Evolutionary conservation across 129 eudicot genomes (phyloP), one percentile per base, ranked within the genome.

Genomic region (Tagetes patula): DNA sequence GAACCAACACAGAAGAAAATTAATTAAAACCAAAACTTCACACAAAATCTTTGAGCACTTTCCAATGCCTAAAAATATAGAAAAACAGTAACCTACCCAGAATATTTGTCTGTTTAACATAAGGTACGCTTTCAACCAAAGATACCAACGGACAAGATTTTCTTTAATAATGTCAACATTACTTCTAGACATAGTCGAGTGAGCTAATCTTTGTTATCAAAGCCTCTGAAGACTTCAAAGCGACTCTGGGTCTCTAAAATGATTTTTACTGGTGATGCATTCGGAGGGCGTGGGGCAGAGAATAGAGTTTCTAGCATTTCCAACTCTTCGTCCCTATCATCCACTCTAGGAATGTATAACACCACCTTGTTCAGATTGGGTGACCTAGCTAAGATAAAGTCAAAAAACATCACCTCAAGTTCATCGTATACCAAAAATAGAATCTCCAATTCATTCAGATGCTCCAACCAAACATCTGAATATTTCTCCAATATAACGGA

Each of bases 371-470:
- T 32, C 11, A 75, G 58, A 32, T 34, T 30, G 34, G 79, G 72
- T 64, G 78, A 49, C 49, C 53, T 62, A 20, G 52, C 65, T 49
- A 75, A 49, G 41, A 74, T 47, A 31, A 74, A 56, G 64, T 48
- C 50, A 41, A 64, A 39, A 75, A 75, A 75, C 58, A 9, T 67
- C 63, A 52, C 14, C 33, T 65, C 73, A 33, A 32, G 54, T 8
- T 63, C 14, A 52, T 12, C 3, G 56, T n/a, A 30, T 8, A 4
- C 39, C 0, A 75, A 53, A 54, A 8, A 4, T 53, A 1, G 3
- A 40, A 75, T 75, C 67, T 52, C 53, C 20, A 66, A 43, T 31
- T 65, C 55, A 37, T 46, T 40, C 39, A 75, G 36, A 39, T 75
- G 65, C 46, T 65, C 43, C 42, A 66, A 67, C 66, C 46, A 14